A percentile compares a stretch with the other conserved stretches of the same genome.
phyloP scores from a whole-genome alignment of 2,329 filamentous ascomycete species.

The Grosmannia clavigera region DNA sequence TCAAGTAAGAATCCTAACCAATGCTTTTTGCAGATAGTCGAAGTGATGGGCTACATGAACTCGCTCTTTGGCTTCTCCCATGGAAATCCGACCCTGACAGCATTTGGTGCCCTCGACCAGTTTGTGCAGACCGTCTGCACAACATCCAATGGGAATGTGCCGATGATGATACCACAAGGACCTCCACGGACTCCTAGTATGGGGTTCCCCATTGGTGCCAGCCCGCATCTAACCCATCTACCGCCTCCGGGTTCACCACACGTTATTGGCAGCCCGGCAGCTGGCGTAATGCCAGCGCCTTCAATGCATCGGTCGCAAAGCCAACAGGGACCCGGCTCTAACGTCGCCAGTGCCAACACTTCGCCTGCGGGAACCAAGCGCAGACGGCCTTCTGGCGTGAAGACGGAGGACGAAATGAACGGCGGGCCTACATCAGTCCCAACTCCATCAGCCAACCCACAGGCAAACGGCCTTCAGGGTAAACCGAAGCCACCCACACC shows the following conservation, averaged over 20 bases:
- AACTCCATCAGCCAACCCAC: constrained; percentile 31
- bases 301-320: constrained; percentile 56
- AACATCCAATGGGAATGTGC: constrained; percentile 30
- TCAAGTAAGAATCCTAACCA: neutral
- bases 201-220: constrained; percentile 45
- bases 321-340: constrained; percentile 55
- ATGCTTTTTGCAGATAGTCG: constrained; percentile 36
- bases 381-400: constrained; percentile 43
- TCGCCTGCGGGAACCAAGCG: constrained; percentile 50
- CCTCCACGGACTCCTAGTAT: constrained; percentile 41
- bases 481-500: constrained; percentile 44
- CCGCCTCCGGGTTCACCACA: constrained; percentile 51
- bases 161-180: constrained; percentile 30
- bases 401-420: constrained; percentile 40
- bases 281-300: constrained; percentile 50
- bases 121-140: constrained; percentile 36
- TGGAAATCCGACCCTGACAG: constrained; percentile 37
- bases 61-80: constrained; percentile 49
- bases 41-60: constrained; percentile 56
- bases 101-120: constrained; percentile 47
- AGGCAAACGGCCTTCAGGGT: constrained; percentile 38
- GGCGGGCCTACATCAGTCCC: constrained; percentile 27
- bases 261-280: constrained; percentile 43
- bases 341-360: constrained; percentile 55
- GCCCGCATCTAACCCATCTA: constrained; percentile 47